phyloP scores from a whole-genome alignment of 192 early-diverging fungal genomes.

The Backusella westeae region DNA sequence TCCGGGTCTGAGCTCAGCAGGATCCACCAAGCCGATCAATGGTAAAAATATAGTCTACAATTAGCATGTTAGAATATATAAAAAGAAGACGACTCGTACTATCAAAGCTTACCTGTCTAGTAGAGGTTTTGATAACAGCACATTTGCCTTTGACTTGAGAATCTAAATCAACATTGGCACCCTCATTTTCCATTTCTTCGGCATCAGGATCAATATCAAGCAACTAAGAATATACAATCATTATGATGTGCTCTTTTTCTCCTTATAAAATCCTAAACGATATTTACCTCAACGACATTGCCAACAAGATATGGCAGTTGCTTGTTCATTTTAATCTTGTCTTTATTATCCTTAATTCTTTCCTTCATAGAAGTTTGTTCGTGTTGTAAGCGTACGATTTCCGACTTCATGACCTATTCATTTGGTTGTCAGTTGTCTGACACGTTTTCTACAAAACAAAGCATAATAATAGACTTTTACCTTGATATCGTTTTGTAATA shows the following conservation, averaged over 20 bases:
- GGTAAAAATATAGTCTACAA: slow-evolving; percentile 93
- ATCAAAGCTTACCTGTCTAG: slow-evolving; percentile 71
- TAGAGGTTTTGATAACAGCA: slow-evolving; percentile 95
- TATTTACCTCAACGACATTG: slow-evolving; percentile 88
- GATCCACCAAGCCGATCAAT: slow-evolving; percentile 94
- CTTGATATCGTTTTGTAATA: slow-evolving; percentile 97
- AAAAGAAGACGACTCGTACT: not conserved
- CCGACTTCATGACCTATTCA: slow-evolving; percentile 83
- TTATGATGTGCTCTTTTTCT: not conserved
- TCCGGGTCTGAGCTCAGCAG: slow-evolving; percentile 85
- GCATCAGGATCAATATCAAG: slow-evolving; percentile 90
- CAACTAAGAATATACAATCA: slow-evolving; percentile 44
- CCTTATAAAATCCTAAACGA: not conserved
- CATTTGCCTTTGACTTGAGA: slow-evolving; percentile 94
- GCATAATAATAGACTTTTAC: slow-evolving; percentile 38
- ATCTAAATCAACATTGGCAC: slow-evolving; percentile 91
- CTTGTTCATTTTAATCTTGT: slow-evolving; percentile 98
- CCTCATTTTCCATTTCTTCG: slow-evolving; percentile 90
- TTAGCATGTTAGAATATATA: not conserved
- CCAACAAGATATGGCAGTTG: slow-evolving; percentile 96
- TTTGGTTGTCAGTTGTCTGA: not conserved
- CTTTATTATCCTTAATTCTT: slow-evolving; percentile 95
- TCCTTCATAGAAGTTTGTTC: slow-evolving; percentile 87
- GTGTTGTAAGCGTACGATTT: slow-evolving; percentile 83
- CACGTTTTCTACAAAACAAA: not conserved